A percentile compares a stretch with the other conserved stretches of the same genome.
These are phyloP conservation scores for Camelina neglecta DNA, from an alignment of 345 rosid species.

Conservation along the genomic window DNA sequence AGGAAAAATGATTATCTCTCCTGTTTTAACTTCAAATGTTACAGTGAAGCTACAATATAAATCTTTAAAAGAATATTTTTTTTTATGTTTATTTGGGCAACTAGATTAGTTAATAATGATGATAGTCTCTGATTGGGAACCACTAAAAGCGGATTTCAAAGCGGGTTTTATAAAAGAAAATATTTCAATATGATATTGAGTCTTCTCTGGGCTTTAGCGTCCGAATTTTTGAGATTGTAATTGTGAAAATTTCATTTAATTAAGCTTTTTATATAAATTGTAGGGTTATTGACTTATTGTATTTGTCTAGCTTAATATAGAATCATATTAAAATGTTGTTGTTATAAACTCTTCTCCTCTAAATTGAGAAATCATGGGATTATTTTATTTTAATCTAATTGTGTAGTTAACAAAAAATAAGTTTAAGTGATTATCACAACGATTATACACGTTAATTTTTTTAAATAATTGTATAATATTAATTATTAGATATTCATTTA, in stretches of 20 bases:
- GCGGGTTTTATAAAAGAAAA: background rate
- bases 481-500: background rate
- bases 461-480: too few relatives aligned
- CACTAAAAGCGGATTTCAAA: too few relatives aligned
- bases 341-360: background rate
- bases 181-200: background rate
- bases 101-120: slow-evolving; percentile 8
- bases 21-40: slow-evolving; percentile 24
- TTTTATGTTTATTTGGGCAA: background rate
- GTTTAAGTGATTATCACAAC: background rate
- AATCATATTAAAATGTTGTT: background rate
- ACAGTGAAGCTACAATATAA: background rate
- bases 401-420: background rate
- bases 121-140: too few relatives aligned
- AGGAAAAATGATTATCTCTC: slow-evolving; percentile 27
- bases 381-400: background rate
- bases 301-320: background rate
- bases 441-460: background rate
- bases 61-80: background rate
- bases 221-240: background rate
- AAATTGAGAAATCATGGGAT: background rate
- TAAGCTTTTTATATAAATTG: background rate
- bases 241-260: background rate
- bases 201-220: background rate
- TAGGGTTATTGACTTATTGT: background rate